Evolutionary conservation across 177 flowering plant species (phyloP), one percentile per base, ranked within the genome.

Genomic region (Tripterygium wilfordii): DNA sequence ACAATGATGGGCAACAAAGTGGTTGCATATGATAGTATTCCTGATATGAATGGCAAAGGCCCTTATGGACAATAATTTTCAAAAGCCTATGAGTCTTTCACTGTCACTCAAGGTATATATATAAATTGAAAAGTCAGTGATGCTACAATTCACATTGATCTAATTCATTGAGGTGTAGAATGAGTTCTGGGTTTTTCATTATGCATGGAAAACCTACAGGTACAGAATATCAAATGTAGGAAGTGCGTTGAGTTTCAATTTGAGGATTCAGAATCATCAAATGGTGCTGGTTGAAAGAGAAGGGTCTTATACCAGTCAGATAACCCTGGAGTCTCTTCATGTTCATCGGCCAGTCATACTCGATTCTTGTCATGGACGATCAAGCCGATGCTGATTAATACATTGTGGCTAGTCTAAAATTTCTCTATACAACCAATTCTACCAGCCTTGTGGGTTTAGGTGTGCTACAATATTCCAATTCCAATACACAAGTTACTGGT

Each of bases 241-340:
- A 19, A 61, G 8, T 5, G 47, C 33, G 2, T 32, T 57, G 40
- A 75, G 80, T 56, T 60, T 74, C 49, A 80, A 83, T 36, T 78
- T 83, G 59, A 64, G 72, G 62, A 74, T 83, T 40, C 76, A 78
- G 23, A 64, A 64, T 29, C 91, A 83, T 65, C 26, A 20, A 28
- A 72, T 83, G 85, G 57, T 74, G 40, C 25, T 83, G 61, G 85
- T 83, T 8, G 91, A 80, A 48, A 72, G 81, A 15, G 91, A 83
- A 60, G 91, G 87, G 22, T 76, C 91, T 13, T 80, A 80, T 66
- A 65, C 83, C 13, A 53, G 55, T 23, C 78, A 76, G 66, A 76
- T 69, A 36, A 54, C 57, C 0, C 31, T 83, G 32, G 76, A 74
- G 43, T 74, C 83, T 1, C 64, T 80, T 2, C 87, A 83, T 20